These are phyloP conservation scores for Begonia loranthoides DNA, from an alignment of 306 rosid genomes.

Conservation along the genomic window DNA sequence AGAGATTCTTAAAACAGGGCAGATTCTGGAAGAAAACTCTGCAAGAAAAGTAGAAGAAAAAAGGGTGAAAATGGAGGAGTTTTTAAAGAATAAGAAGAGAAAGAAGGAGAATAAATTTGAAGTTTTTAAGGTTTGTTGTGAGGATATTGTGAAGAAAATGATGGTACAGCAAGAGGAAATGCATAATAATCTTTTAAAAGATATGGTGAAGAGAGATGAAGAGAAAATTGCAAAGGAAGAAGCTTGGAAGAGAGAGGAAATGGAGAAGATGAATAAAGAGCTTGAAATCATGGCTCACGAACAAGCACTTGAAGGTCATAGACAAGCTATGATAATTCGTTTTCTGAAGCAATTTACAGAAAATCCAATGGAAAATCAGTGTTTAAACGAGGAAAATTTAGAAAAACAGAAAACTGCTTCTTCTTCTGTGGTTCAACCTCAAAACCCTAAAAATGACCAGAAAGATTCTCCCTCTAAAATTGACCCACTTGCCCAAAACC, in stretches of 20 bases:
- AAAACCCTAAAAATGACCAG: slow-evolving; percentile 3
- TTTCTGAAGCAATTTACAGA: slow-evolving; percentile 42
- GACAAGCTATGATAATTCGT: slow-evolving; percentile 48
- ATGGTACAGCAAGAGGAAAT: slow-evolving; percentile 70
- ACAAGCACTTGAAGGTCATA: slow-evolving; percentile 43
- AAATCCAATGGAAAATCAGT: neutral
- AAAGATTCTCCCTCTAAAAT: too few relatives aligned
- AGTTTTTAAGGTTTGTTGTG: slow-evolving; percentile 50
- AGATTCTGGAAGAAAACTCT: neutral
- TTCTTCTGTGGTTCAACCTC: slow-evolving; percentile 8
- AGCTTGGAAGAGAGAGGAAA: slow-evolving; percentile 70
- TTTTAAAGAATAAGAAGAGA: slow-evolving; percentile 20
- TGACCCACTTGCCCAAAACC: slow-evolving; percentile 20
- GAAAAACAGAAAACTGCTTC: neutral
- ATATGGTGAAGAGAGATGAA: slow-evolving; percentile 61
- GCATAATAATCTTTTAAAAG: slow-evolving; percentile 50
- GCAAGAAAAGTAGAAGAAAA: slow-evolving; percentile 6
- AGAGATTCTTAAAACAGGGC: neutral
- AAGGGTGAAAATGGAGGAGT: slow-evolving; percentile 5
- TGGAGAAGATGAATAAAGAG: slow-evolving; percentile 62
- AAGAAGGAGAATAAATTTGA: slow-evolving; percentile 39
- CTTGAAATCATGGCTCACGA: slow-evolving; percentile 57
- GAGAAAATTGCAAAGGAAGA: slow-evolving; percentile 58
- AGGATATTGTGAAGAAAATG: slow-evolving; percentile 51
- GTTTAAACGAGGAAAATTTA: too few relatives aligned